Percentiles rank a stretch among this genome's conserved stretches.
These are phyloP conservation scores for Chrysanthemum lavandulifolium DNA, from an alignment of 129 eudicot genomes.

Conservation along the genomic window DNA sequence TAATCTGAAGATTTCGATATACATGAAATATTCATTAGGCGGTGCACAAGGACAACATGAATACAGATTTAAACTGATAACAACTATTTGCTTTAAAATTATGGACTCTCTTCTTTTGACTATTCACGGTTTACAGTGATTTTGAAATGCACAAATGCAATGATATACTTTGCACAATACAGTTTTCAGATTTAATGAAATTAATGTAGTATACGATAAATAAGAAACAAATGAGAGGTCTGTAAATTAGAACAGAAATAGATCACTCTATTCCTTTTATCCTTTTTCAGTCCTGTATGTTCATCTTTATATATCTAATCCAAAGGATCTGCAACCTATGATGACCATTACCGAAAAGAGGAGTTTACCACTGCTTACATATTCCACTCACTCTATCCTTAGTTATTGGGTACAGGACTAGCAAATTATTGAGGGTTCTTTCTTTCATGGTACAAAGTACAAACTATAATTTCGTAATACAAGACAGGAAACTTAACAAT, in stretches of 20 bases:
- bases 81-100: not conserved
- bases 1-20: slow-evolving; percentile 47
- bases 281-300: not conserved
- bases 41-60: not conserved
- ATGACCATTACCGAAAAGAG: no score
- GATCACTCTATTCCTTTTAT: not conserved
- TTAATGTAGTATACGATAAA: not conserved
- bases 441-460: no score
- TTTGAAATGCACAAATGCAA: not conserved
- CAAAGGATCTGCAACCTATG: no score
- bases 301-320: not conserved
- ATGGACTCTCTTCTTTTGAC: not conserved
- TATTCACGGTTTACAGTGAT: not conserved
- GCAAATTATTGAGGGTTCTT: no score
- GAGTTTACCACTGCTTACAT: no score
- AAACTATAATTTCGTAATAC: no score
- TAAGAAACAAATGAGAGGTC: not conserved
- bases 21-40: not conserved
- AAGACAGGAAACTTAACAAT: no score
- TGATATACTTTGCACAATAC: slow-evolving; percentile 8
- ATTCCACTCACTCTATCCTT: no score
- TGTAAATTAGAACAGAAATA: not conserved
- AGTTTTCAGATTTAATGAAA: not conserved
- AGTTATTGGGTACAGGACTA: no score
- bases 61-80: not conserved